phyloP scores from a whole-genome alignment of 768 basidiomycete genomes.

The Naematelia encephala region DNA sequence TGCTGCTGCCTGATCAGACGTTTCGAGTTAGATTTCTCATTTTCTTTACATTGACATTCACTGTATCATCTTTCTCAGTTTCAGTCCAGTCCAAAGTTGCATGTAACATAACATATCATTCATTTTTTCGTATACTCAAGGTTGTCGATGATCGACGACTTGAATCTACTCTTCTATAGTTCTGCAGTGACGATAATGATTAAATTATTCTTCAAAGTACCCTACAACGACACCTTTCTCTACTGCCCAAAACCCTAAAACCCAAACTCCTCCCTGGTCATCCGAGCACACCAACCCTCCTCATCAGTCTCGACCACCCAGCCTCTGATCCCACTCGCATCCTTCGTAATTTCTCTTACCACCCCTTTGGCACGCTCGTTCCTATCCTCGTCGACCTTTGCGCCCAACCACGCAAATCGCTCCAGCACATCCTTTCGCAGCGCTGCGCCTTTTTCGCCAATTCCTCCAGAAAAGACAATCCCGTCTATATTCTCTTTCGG shows the following conservation, averaged over 20 bases:
- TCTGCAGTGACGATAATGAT: no score
- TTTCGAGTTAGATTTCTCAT: no score
- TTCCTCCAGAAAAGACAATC: conserved; percentile 80
- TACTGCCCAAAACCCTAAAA: no score
- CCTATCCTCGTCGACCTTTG: conserved; percentile 55
- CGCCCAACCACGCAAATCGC: conserved; percentile 63
- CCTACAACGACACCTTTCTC: no score
- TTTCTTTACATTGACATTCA: no score
- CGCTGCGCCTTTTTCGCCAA: conserved; percentile 70
- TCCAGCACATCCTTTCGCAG: conserved; percentile 62
- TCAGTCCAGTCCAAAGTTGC: no score
- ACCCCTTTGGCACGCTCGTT: conserved; percentile 54
- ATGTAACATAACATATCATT: no score
- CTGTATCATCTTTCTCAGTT: no score
- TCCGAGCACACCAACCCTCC: conserved; percentile 45
- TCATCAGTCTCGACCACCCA: conserved; percentile 54
- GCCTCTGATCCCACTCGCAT: conserved; percentile 41
- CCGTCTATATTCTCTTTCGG: conserved; percentile 60
- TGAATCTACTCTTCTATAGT: no score
- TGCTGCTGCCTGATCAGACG: background rate
- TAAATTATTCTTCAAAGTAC: no score
- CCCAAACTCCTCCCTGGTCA: conserved; percentile 36
- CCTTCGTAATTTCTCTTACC: conserved; percentile 41
- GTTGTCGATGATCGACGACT: no score
- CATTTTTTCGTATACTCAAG: no score